Conservation (phyloP, 2,329 filamentous ascomycete genomes). For the Penicillium sp. region DNA sequence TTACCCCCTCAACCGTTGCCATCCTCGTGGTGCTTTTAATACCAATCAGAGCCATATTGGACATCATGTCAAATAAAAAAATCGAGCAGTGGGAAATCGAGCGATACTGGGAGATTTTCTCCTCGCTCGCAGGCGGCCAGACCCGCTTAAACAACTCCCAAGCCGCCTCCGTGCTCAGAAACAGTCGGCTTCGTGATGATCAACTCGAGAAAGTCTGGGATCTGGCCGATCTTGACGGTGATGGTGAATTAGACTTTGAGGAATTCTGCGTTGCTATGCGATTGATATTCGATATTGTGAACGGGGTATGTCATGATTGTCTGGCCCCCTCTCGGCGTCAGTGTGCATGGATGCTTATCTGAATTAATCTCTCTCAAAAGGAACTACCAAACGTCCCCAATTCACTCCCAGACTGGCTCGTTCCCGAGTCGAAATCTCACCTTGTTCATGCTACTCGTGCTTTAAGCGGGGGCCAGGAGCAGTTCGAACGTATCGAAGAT, state of each 20-base stretch:
- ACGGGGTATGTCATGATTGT: constrained; percentile 69
- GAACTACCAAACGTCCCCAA: constrained; percentile 89
- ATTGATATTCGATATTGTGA: constrained; percentile 95
- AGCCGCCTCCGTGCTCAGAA: constrained; percentile 73
- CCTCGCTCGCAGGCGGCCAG: constrained; percentile 67
- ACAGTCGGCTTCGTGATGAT: constrained; percentile 72
- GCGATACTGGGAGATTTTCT: constrained; percentile 81
- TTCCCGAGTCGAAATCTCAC: constrained; percentile 93
- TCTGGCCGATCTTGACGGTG: constrained; percentile 93
- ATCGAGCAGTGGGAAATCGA: constrained; percentile 77
- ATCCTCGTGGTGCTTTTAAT: neutral
- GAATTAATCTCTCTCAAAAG: constrained; percentile 49
- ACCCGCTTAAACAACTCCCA: constrained; percentile 70
- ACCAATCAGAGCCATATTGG: neutral
- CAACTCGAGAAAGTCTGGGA: constrained; percentile 99
- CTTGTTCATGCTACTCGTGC: constrained; percentile 83
- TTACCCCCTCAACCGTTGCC: neutral
- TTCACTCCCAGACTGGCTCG: constrained; percentile 89
- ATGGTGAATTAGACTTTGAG: constrained; percentile 97
- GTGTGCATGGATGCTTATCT: neutral
- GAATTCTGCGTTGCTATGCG: constrained; percentile 99
- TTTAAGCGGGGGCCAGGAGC: constrained; percentile 75
- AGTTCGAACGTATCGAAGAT: constrained; percentile 82
- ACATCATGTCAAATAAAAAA: constrained; percentile 48
- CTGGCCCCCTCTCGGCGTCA: neutral